Evolutionary conservation across 345 rosid genomes (phyloP).

Genomic region (Laguncularia racemosa): DNA sequence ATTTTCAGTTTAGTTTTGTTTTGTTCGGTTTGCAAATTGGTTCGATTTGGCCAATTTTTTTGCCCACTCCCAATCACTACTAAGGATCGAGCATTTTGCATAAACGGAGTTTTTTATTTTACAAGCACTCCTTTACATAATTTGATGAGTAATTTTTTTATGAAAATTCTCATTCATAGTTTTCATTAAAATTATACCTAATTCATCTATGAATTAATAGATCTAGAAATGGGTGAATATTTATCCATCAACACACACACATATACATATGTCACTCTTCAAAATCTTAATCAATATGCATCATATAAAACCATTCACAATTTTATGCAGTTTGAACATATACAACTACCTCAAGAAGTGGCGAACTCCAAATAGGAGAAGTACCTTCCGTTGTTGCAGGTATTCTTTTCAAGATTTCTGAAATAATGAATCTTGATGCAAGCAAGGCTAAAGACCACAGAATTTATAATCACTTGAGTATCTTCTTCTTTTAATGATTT

Average conservation of each 20-base stretch:
- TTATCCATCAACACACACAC: too few relatives aligned
- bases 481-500: slow-evolving; percentile 29
- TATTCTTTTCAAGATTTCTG: slow-evolving; percentile 24
- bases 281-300: too few relatives aligned
- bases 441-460: neutral
- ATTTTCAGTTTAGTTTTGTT: too few relatives aligned
- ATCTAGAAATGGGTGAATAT: neutral
- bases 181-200: neutral
- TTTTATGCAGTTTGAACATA: neutral
- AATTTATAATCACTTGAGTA: slow-evolving; percentile 15
- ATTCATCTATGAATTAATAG: neutral
- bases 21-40: too few relatives aligned
- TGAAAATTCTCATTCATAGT: too few relatives aligned
- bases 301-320: too few relatives aligned
- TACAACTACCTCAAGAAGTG: slow-evolving; percentile 31
- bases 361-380: slow-evolving; percentile 42
- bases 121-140: too few relatives aligned
- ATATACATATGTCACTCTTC: neutral
- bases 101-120: too few relatives aligned
- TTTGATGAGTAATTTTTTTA: too few relatives aligned
- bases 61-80: too few relatives aligned
- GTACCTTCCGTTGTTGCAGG: slow-evolving; percentile 4
- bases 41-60: too few relatives aligned
- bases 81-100: too few relatives aligned
- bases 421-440: neutral